Conservation (phyloP, 2,329 filamentous ascomycete genomes). For the Zasmidium angulare region DNA sequence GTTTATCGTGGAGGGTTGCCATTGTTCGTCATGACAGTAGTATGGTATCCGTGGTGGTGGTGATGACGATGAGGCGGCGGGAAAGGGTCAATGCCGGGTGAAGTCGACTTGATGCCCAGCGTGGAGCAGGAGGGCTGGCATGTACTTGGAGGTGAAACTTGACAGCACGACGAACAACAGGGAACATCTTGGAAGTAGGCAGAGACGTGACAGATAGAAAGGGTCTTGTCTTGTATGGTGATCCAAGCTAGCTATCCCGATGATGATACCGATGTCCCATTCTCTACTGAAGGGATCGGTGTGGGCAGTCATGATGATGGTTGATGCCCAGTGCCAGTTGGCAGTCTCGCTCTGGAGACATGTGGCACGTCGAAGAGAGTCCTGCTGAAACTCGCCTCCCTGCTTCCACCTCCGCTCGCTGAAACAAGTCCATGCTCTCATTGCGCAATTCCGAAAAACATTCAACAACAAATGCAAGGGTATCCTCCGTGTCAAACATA, state of each 20-base stretch:
- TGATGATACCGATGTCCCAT: neutral
- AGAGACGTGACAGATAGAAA: neutral
- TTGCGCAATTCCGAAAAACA: constrained; percentile 4
- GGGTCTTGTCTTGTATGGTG: neutral
- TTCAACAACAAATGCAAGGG: constrained; percentile 9
- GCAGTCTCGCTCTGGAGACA: constrained; percentile 11
- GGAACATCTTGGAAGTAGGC: neutral
- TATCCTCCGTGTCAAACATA: constrained; percentile 7
- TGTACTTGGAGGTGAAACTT: neutral
- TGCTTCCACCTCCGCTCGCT: neutral
- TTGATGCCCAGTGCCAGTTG: constrained; percentile 6
- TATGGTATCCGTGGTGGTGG: neutral
- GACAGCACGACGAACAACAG: neutral
- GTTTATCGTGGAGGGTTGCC: too few relatives aligned
- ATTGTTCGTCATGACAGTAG: too few relatives aligned
- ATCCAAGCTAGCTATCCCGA: neutral
- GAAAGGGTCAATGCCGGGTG: neutral
- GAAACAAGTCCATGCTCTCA: constrained; percentile 4
- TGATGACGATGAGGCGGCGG: neutral
- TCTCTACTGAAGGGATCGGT: too few relatives aligned
- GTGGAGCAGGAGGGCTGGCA: neutral
- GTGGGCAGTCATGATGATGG: too few relatives aligned
- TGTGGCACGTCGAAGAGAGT: constrained; percentile 13
- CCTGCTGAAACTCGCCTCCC: constrained; percentile 6
- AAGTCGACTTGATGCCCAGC: neutral